Evolutionary conservation across 331 rosid species (phyloP).

Genomic region (Prunus yedoensis): DNA sequence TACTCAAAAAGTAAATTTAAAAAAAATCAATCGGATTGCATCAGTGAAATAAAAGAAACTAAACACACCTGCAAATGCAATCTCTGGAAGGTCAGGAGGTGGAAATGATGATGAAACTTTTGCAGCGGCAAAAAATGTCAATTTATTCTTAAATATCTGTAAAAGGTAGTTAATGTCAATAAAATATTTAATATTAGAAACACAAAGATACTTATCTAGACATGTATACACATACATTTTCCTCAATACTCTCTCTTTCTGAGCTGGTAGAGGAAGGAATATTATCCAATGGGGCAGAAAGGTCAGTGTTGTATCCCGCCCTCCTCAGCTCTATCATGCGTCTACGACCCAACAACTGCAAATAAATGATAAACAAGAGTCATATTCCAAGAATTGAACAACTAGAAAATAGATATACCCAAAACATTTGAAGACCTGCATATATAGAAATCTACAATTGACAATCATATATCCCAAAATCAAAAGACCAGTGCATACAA

Average conservation of each 20-base stretch:
- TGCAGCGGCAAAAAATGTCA: constrained; percentile 92
- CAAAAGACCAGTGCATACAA: constrained; percentile 42
- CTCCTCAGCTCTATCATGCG: constrained; percentile 74
- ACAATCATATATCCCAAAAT: constrained; percentile 21
- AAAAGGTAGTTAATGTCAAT: constrained; percentile 19
- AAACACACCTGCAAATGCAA: constrained; percentile 90
- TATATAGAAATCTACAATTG: constrained; percentile 3
- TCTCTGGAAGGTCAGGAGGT: constrained; percentile 82
- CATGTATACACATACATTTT: constrained; percentile 51
- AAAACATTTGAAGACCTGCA: neutral
- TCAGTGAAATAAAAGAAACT: constrained; percentile 11
- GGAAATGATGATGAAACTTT: constrained; percentile 91
- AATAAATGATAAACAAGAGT: constrained; percentile 16
- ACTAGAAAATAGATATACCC: neutral
- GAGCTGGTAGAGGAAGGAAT: constrained; percentile 60
- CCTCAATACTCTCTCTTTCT: constrained; percentile 81
- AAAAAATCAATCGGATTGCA: neutral
- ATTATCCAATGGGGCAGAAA: constrained; percentile 89
- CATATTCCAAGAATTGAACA: constrained; percentile 21
- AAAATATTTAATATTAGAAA: neutral
- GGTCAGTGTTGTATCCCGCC: constrained; percentile 89
- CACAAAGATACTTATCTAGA: neutral
- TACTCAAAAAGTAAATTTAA: neutral
- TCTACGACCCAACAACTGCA: constrained; percentile 80
- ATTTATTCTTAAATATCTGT: constrained; percentile 73